Conservation (phyloP, 2,329 filamentous ascomycete species). For the Cytospora paraplurivora region DNA sequence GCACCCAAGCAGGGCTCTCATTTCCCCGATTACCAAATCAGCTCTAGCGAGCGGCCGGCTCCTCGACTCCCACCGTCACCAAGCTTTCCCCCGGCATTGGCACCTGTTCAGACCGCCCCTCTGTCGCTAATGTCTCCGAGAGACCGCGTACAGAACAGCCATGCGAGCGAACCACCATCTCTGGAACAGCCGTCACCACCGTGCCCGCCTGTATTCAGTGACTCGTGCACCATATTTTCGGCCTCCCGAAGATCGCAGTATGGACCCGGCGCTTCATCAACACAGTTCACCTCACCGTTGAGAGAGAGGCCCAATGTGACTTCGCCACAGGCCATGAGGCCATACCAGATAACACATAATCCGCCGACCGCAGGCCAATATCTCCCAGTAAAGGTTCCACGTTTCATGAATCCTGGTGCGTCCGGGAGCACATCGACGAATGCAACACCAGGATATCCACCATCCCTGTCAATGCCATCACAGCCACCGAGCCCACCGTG, state of each 20-base stretch:
- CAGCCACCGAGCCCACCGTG: conserved; percentile 6
- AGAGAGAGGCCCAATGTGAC: conserved; percentile 5
- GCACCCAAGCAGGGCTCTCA: conserved; percentile 32
- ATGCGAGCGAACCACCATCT: conserved; percentile 31
- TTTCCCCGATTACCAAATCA: conserved; percentile 16
- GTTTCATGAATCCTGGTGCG: neutral
- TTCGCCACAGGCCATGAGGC: neutral
- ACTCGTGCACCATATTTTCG: conserved; percentile 14
- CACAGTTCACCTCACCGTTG: neutral
- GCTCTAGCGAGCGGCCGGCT: neutral
- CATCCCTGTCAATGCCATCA: neutral
- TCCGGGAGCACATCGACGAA: neutral
- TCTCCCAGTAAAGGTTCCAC: conserved; percentile 3
- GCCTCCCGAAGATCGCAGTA: neutral
- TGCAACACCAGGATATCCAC: neutral
- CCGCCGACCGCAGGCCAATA: conserved; percentile 1
- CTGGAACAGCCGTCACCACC: conserved; percentile 31
- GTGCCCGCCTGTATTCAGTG: conserved; percentile 15
- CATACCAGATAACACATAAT: neutral
- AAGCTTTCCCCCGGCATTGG: conserved; percentile 2
- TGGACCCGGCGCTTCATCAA: conserved; percentile 6
- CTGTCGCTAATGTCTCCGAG: conserved; percentile 8
- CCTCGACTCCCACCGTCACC: conserved; percentile 13
- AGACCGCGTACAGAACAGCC: conserved; percentile 28
- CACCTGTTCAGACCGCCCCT: conserved; percentile 5